These are phyloP conservation scores for Gaertneriomyces semiglobifer DNA, from an alignment of 192 early-diverging fungal species.

Conservation along the genomic window DNA sequence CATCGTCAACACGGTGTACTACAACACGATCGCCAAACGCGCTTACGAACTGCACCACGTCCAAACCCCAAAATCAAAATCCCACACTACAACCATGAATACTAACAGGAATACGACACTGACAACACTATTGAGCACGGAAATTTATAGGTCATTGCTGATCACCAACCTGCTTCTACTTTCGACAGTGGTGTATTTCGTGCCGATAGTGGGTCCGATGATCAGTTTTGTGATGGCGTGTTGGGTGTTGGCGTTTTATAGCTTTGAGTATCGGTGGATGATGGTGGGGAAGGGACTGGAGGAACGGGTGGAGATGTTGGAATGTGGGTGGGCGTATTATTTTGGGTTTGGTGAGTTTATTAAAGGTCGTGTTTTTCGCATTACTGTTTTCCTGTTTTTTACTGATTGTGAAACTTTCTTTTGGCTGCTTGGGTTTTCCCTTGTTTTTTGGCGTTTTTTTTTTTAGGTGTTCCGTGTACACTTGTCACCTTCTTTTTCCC, in stretches of 20 bases:
- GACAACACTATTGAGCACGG: slow-evolving; percentile 33
- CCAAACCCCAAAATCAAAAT: slow-evolving; percentile 24
- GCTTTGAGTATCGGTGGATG: slow-evolving; percentile 59
- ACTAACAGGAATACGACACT: neutral
- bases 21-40: slow-evolving; percentile 55
- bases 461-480: slow-evolving; percentile 42
- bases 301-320: slow-evolving; percentile 52
- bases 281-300: slow-evolving; percentile 52
- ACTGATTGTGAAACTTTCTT: neutral
- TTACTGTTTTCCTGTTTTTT: neutral
- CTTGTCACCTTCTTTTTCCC: slow-evolving; percentile 49
- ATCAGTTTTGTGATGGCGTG: slow-evolving; percentile 41
- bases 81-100: slow-evolving; percentile 40
- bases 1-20: slow-evolving; percentile 52
- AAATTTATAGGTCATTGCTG: slow-evolving; percentile 46
- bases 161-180: slow-evolving; percentile 45
- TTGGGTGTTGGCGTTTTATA: slow-evolving; percentile 44
- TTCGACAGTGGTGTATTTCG: slow-evolving; percentile 27
- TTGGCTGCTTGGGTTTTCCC: too few species aligned
- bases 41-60: slow-evolving; percentile 45
- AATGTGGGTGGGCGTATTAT: slow-evolving; percentile 60
- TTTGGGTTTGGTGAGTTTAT: slow-evolving; percentile 58
- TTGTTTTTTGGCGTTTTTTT: too few species aligned
- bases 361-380: too few species aligned
- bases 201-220: slow-evolving; percentile 43